Evolutionary conservation across 1,284 basidiomycete species (phyloP), one percentile per base, ranked within the genome.

Genomic region (Papiliotrema laurentii): DNA sequence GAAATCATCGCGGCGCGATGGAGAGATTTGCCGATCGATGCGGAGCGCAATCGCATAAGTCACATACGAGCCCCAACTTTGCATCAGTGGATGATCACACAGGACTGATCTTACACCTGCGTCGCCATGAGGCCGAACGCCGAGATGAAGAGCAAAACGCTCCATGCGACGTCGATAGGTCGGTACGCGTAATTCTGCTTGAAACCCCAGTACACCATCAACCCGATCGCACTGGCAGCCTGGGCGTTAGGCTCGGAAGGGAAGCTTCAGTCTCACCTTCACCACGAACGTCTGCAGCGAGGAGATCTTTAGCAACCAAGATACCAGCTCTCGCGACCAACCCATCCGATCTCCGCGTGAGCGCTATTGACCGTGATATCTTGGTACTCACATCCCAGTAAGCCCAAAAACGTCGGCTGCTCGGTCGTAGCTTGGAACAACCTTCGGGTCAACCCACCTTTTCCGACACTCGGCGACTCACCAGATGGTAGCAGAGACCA

Each of bases 341-440:
- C 55, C 47, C 36, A 62, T 34, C 25, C 63, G 55, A 45, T 61
- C 56, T 60, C 25, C n/a, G 18, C 6, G 13, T 31, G 14, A 28
- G 14, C 25, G 30, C 4, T 24, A 25, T 10, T 37, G 6, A 6
- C 28, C 18, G 13, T 11, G 13, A 44, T 13, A 27, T 5, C 16
- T 10, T 7, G 18, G 10, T 18, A 50, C 55, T 53, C 37, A 59
- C 57, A 66, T 13, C 61, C 59, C 24, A 60, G 36, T 5, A 66
- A 42, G 0, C 61, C 63, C 26, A 65, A 6, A 37, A 65, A 65
- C 5, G 58, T 61, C 3, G 52, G 43, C 35, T 65, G 63, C 46
- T 65, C 63, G 5, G 58, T 60, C 7, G 63, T 65, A 10, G 61
- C 61, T 51, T 63, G 63, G 47, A 65, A 62, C 18, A 64, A 42